Conservation (phyloP, 192 early-diverging fungal species). For the Glomus cerebriforme region DNA sequence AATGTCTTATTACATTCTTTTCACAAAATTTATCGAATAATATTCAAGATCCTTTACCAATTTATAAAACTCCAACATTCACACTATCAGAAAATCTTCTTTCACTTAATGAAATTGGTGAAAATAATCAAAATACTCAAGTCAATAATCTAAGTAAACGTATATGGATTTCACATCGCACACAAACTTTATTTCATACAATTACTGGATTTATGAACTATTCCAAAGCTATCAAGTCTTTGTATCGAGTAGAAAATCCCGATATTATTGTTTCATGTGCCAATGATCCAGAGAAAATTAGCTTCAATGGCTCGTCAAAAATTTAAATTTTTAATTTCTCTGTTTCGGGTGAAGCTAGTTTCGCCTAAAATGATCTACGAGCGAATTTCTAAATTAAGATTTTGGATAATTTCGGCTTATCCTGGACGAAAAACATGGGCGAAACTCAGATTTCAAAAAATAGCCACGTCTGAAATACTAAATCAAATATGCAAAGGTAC, state of each 20-base stretch:
- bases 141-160: constrained; percentile 79
- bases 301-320: constrained; percentile 70
- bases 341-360: too few species aligned
- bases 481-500: constrained; percentile 93
- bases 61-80: constrained; percentile 84
- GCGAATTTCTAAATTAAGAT: too few species aligned
- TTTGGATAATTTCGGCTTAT: too few species aligned
- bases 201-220: constrained; percentile 90
- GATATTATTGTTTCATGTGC: constrained; percentile 67
- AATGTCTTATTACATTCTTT: constrained; percentile 84
- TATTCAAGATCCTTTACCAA: constrained; percentile 75
- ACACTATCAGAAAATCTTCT: constrained; percentile 83
- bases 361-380: too few species aligned
- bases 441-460: too few species aligned
- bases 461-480: too few species aligned
- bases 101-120: constrained; percentile 78
- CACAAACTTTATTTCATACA: constrained; percentile 85
- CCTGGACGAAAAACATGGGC: too few species aligned
- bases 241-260: constrained; percentile 82
- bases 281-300: constrained; percentile 62
- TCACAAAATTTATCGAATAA: constrained; percentile 81
- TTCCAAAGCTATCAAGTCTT: constrained; percentile 76
- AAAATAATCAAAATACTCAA: constrained; percentile 77
- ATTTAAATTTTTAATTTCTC: constrained; percentile 81
- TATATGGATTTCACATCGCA: constrained; percentile 85